These are phyloP conservation scores for Mucor circinelloides DNA, from an alignment of 371 early-diverging fungal species.

Conservation along the genomic window DNA sequence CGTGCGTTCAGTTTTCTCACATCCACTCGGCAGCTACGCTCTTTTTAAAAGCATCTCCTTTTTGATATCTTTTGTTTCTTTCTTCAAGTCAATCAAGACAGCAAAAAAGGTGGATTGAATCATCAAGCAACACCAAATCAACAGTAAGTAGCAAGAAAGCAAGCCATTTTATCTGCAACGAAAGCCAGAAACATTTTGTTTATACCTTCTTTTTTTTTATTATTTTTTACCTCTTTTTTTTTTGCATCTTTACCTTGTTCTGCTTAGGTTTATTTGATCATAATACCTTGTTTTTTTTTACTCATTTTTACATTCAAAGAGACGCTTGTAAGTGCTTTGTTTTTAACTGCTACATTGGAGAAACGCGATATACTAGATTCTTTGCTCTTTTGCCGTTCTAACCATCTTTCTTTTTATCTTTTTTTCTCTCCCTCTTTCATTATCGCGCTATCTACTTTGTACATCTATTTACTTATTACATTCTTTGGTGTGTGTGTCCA, in stretches of 20 bases:
- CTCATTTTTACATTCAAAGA: not conserved
- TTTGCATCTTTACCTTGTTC: not conserved
- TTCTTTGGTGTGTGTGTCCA: not conserved
- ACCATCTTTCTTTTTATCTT: not conserved
- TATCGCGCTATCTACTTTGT: conserved; percentile 1
- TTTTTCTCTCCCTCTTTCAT: not conserved
- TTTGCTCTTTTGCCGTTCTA: not conserved
- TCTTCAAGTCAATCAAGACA: not conserved
- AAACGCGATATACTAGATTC: not conserved
- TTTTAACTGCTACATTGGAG: not conserved
- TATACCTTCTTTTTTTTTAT: not conserved
- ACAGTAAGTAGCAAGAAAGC: not conserved
- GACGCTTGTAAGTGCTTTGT: conserved; percentile 1
- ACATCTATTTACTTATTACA: not conserved
- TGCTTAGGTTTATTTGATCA: not conserved
- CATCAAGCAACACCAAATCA: not conserved
- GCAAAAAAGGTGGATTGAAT: not conserved
- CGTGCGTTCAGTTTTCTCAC: not conserved
- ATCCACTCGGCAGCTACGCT: not conserved
- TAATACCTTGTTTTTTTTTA: not conserved
- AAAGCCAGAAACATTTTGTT: not conserved
- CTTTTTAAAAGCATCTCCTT: not conserved
- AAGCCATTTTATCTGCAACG: not conserved
- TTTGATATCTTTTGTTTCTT: not conserved
- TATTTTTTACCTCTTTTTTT: not conserved